A percentile compares a stretch with the other conserved stretches of the same genome.
These are phyloP conservation scores for Tricholoma saponaceum DNA, from an alignment of 768 basidiomycete species.

Conservation along the genomic window DNA sequence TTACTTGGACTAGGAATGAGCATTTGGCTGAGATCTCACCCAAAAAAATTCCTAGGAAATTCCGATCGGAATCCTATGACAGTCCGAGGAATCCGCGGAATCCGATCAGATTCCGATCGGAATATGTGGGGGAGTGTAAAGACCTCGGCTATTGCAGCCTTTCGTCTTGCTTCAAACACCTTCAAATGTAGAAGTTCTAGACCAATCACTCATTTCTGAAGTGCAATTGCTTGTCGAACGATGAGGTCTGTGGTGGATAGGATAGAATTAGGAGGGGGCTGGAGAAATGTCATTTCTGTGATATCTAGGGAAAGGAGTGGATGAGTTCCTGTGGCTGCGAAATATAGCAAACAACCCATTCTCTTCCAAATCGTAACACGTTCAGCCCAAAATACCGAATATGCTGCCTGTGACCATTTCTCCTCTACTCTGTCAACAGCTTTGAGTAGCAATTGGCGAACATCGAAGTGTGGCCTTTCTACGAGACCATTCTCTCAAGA, in stretches of 20 bases:
- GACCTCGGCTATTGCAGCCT: no score
- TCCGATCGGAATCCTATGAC: no score
- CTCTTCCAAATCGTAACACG: constrained; percentile 22
- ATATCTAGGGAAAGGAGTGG: constrained; percentile 29
- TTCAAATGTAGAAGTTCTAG: background rate
- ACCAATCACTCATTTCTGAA: background rate
- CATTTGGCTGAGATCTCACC: no score
- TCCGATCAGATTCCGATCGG: no score
- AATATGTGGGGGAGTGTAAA: no score
- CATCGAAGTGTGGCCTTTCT: constrained; percentile 20
- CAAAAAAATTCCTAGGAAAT: no score
- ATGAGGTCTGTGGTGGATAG: background rate
- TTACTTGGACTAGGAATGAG: no score
- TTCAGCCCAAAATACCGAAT: constrained; percentile 33
- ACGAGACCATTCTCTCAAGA: constrained; percentile 28
- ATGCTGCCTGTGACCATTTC: constrained; percentile 26
- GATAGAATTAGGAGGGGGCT: constrained; percentile 2
- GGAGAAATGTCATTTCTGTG: constrained; percentile 20
- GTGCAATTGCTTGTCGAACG: background rate
- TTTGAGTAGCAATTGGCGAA: constrained; percentile 31
- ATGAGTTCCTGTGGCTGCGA: constrained; percentile 24
- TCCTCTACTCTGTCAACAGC: constrained; percentile 24
- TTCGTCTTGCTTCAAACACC: no score
- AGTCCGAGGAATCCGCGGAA: no score
- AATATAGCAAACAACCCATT: constrained; percentile 31